Evolutionary conservation across 202 grass and related monocot genomes (phyloP), one percentile per base, ranked within the genome.

Genomic region (Schoenoplectus tabernaemontani): DNA sequence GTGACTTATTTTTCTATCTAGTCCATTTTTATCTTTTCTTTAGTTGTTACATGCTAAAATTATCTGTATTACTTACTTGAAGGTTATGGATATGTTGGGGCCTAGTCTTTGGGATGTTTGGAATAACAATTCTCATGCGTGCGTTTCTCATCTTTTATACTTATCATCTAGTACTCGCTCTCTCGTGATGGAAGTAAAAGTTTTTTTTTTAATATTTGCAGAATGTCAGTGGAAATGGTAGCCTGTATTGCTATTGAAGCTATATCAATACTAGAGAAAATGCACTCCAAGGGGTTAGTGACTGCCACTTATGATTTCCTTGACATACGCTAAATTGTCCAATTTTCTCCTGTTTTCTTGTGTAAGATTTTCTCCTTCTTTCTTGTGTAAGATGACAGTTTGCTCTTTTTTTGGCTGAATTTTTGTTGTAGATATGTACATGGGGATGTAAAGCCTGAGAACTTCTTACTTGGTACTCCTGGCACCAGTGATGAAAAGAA

Each of bases 11-110:
- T 76, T 12, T 57, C 37, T 56, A 36, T 11, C 51, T 76, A 48
- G 47, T 76, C 48, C 30, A 60, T 65, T 41, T n/a, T 84, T 64
- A 7, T 65, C 72, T 80, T 85, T 82, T 84, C 78, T 7, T 30
- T 69, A 28, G 5, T 56, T 30, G 65, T 59, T 46, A 57, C 84
- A 75, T 74, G 48, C 28, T 77, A 23, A 82, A 3, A 30, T 81
- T 85, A 82, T 66, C 53, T 78, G 77, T 51, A 42, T 77, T 92
- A 19, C 48, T 82, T 81, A 59, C 83, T 65, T 90, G 65, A 76
- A 99, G 96, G 90, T 96, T 71, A 99, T 99, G 92, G 96, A 99
- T 89, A 99, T 99, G 87, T 86, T 99, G 4, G 96, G 96, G 70
- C 90, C 90, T 37, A 99, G 96, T 73, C 85, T 99, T 48, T 99